A percentile compares a stretch with the other conserved stretches of the same genome.
These are phyloP conservation scores for Priceomyces fermenticarens DNA, from an alignment of 805 yeast genomes.

Conservation along the genomic window DNA sequence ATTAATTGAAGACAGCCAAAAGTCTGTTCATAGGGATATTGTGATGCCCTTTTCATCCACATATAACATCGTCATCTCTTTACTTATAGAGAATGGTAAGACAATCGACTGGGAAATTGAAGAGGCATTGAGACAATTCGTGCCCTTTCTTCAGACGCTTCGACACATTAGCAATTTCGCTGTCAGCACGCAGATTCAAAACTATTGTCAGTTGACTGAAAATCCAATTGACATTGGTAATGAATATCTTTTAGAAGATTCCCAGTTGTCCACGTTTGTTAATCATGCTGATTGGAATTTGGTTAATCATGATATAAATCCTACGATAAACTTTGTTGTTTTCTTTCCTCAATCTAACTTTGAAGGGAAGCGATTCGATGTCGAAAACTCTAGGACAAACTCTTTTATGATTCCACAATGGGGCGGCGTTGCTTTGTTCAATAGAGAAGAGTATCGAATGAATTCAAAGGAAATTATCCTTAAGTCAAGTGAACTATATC, in stretches of 20 bases:
- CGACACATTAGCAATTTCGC: slow-evolving; percentile 64
- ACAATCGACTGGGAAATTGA: slow-evolving; percentile 76
- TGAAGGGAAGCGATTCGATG: slow-evolving; percentile 45
- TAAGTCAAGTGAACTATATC: slow-evolving; percentile 45
- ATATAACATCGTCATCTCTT: slow-evolving; percentile 72
- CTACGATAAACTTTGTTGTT: slow-evolving; percentile 67
- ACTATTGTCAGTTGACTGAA: slow-evolving; percentile 49
- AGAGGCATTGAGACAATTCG: slow-evolving; percentile 47
- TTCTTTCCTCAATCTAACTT: slow-evolving; percentile 54
- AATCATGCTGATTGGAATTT: slow-evolving; percentile 85
- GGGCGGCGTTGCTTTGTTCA: slow-evolving; percentile 70
- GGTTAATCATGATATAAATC: slow-evolving; percentile 55
- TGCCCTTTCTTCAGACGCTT: slow-evolving; percentile 54
- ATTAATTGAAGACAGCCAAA: slow-evolving; percentile 7
- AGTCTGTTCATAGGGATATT: slow-evolving; percentile 21
- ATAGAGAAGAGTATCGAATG: slow-evolving; percentile 24
- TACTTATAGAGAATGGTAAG: slow-evolving; percentile 66
- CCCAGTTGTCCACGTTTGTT: slow-evolving; percentile 69
- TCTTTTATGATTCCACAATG: slow-evolving; percentile 83
- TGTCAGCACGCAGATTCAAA: slow-evolving; percentile 74
- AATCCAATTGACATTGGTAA: slow-evolving; percentile 13
- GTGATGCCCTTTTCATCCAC: slow-evolving; percentile 59
- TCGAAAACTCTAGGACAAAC: slow-evolving; percentile 48
- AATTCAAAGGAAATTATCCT: slow-evolving; percentile 20
- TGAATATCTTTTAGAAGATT: slow-evolving; percentile 35